Evolutionary conservation across 495 filamentous ascomycete species (phyloP).

Genomic region (Tuber magnatum): DNA sequence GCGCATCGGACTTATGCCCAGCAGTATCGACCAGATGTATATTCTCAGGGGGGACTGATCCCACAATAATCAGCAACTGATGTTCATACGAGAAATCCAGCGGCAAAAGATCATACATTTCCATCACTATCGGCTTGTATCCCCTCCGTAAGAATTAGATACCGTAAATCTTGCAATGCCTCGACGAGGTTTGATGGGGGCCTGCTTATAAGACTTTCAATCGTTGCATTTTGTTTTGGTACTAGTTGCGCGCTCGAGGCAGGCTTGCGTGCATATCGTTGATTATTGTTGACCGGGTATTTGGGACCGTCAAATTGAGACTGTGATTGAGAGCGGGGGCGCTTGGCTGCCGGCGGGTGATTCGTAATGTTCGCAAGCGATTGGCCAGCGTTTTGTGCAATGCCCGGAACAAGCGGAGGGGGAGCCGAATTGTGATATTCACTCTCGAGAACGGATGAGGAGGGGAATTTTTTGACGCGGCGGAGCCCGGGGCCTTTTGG

Average conservation of each 20-base stretch:
- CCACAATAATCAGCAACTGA: constrained; percentile 10
- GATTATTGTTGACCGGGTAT: constrained; percentile 20
- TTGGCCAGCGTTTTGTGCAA: constrained; percentile 13
- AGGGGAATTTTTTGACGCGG: constrained; percentile 38
- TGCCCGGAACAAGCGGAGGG: constrained; percentile 10
- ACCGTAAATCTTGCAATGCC: constrained; percentile 35
- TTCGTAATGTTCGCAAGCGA: constrained; percentile 33
- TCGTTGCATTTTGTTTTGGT: constrained; percentile 30
- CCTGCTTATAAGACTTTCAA: constrained; percentile 38
- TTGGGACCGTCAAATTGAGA: constrained; percentile 35
- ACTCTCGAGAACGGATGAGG: constrained; percentile 33
- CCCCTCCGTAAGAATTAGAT: constrained; percentile 39
- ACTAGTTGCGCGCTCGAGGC: constrained; percentile 25
- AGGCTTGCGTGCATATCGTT: constrained; percentile 32
- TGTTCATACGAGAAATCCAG: not conserved
- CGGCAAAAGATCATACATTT: constrained; percentile 30
- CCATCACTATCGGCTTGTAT: constrained; percentile 38
- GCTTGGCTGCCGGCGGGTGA: constrained; percentile 21
- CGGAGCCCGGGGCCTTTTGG: constrained; percentile 16
- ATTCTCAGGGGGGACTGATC: constrained; percentile 80
- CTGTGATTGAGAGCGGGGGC: constrained; percentile 35
- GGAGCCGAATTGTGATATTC: constrained; percentile 28
- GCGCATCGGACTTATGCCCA: constrained; percentile 71
- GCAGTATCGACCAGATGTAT: constrained; percentile 89
- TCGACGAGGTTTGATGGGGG: constrained; percentile 38